Evolutionary conservation across 257 asterid genomes (phyloP).

Genomic region (Datura wrightii): DNA sequence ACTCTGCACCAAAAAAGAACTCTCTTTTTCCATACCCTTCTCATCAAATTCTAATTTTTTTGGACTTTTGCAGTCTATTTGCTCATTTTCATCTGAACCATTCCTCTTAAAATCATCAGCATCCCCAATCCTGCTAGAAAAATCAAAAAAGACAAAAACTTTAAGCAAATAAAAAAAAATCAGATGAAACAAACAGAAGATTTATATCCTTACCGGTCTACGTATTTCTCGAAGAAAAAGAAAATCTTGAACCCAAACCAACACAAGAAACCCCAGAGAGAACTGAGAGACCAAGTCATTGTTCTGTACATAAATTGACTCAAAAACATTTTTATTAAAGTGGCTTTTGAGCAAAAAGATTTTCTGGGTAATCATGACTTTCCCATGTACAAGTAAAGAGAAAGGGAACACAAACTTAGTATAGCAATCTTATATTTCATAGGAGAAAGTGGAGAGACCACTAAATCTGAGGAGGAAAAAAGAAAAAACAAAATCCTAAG

Average conservation of each 20-base stretch:
- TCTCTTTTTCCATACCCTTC: slow-evolving; percentile 44
- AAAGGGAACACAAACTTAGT: slow-evolving; percentile 28
- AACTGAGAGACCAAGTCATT: slow-evolving; percentile 41
- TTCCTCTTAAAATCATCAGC: slow-evolving; percentile 37
- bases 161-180: slow-evolving; percentile 14
- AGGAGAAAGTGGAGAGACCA: slow-evolving; percentile 48
- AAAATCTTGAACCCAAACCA: slow-evolving; percentile 46
- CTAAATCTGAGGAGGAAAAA: not conserved
- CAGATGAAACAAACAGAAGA: not conserved
- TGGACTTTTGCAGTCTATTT: slow-evolving; percentile 37
- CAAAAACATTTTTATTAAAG: slow-evolving; percentile 42
- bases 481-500: not conserved
- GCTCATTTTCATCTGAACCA: slow-evolving; percentile 33
- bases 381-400: slow-evolving; percentile 53
- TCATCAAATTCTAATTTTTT: slow-evolving; percentile 37
- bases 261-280: slow-evolving; percentile 45
- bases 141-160: slow-evolving; percentile 22
- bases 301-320: slow-evolving; percentile 37
- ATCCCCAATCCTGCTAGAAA: slow-evolving; percentile 50
- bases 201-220: slow-evolving; percentile 35
- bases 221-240: slow-evolving; percentile 42
- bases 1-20: slow-evolving; percentile 51
- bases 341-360: slow-evolving; percentile 39
- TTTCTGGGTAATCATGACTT: slow-evolving; percentile 42
- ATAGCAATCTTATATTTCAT: slow-evolving; percentile 30